Conservation (phyloP, 2,329 filamentous ascomycete genomes). For the Neocucurbitaria cava region DNA sequence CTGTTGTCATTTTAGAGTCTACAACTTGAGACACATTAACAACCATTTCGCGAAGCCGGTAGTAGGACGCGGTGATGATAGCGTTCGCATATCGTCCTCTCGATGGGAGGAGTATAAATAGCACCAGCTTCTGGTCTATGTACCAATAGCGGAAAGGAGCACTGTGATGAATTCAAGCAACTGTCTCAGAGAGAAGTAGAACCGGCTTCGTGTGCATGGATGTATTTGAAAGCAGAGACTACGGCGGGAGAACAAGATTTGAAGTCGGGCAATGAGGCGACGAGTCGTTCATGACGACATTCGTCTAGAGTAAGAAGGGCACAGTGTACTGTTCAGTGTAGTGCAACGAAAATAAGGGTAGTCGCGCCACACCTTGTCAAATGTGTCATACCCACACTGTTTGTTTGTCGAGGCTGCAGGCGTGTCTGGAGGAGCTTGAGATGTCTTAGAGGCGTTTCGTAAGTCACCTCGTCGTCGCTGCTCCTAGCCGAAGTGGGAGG, state of each 20-base stretch:
- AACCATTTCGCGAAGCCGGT: background rate
- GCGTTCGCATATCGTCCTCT: background rate
- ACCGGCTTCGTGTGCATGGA: too few relatives aligned
- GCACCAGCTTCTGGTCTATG: too few relatives aligned
- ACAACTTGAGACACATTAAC: background rate
- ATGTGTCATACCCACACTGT: background rate
- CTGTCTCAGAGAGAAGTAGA: background rate
- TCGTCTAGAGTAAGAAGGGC: background rate
- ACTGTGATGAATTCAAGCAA: background rate
- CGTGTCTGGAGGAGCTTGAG: constrained; percentile 8
- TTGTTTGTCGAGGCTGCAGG: constrained; percentile 8
- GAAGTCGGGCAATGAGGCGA: background rate
- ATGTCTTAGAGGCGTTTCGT: constrained; percentile 4
- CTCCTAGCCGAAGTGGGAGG: constrained; percentile 14
- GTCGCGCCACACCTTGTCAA: constrained; percentile 1
- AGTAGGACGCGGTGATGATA: background rate
- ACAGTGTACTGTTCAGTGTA: constrained; percentile 16
- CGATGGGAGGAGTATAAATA: too few relatives aligned
- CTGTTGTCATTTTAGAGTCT: background rate
- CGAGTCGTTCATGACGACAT: background rate
- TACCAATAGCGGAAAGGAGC: too few relatives aligned
- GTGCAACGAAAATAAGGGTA: constrained; percentile 15
- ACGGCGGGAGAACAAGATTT: background rate
- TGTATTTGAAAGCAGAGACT: too few relatives aligned
- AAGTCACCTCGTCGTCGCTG: constrained; percentile 1